Evolutionary conservation across 2,329 filamentous ascomycete genomes (phyloP), one percentile per base, ranked within the genome.

Genomic region (Harringtonia lauricola): DNA sequence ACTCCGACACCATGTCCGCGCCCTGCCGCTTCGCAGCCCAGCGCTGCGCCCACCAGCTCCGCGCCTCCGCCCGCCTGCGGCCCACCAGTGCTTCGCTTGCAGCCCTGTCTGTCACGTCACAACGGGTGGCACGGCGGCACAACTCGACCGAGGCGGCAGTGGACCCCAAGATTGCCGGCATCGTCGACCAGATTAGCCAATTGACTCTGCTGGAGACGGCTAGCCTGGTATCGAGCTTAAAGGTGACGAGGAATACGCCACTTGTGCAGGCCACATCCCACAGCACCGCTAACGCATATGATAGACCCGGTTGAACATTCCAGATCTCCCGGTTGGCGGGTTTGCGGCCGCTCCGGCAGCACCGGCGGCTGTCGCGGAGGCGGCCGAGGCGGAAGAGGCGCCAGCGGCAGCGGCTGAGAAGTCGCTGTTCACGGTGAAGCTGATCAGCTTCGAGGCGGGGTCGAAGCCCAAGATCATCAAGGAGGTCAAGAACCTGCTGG

Each of bases 401-500:
- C 88, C 90, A 30, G 86, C 87, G 3, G 84, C 83, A 33, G 82
- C 88, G 54, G 87, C 92, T 65, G 95, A 96, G 78, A 96, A 82
- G 81, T 90, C 90, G 4, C 77, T 98, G 49, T 99, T 99, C 76
- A 95, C 84, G 64, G 68, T 99, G 53, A 96, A 95, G 72, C 81
- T 99, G 51, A 76, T 86, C 65, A 83, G 83, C 30, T 94, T 96
- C 63, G 94, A 98, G 42, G 74, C 88, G 24, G 74, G 68, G 41
- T 71, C 90, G 52, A 99, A 99, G 75, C 88, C 94, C 58, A 99
- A 99, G 83, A 74, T 98, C 58, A 99, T 98, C 76, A 99, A 99
- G 79, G 92, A 99, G 73, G 77, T 99, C 71, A 99, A 99, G 81
- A 81, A 79, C 59, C 75, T 98, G 79, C 72, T 99, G 48, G 92